Evolutionary conservation across 345 rosid genomes (phyloP).

Genomic region (Melaleuca quinquenervia): DNA sequence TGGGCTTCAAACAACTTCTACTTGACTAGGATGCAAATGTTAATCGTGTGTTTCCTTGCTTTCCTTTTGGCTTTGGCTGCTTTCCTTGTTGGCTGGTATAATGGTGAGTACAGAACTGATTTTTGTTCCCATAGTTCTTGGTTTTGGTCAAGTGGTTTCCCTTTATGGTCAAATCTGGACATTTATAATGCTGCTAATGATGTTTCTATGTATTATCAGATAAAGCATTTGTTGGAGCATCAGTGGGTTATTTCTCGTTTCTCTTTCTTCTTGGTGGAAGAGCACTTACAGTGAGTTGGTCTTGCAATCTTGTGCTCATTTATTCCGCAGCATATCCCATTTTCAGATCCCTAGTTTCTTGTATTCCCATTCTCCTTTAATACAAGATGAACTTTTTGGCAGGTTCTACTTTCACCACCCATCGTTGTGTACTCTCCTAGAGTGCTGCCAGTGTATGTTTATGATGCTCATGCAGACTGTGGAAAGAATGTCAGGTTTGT

Average conservation of each 20-base stretch:
- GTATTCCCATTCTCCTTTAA: not conserved
- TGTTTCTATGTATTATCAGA: constrained; percentile 20
- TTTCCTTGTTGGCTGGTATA: constrained; percentile 86
- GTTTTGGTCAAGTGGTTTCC: not conserved
- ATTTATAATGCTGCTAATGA: not conserved
- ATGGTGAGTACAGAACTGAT: constrained; percentile 31
- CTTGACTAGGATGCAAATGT: constrained; percentile 81
- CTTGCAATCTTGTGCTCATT: not conserved
- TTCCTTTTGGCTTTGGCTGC: constrained; percentile 97
- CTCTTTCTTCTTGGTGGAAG: constrained; percentile 94
- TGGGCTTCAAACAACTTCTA: constrained; percentile 99
- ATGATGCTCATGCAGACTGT: constrained; percentile 97
- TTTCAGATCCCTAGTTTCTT: not conserved
- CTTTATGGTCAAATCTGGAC: not conserved
- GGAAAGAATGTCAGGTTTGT: constrained; percentile 97
- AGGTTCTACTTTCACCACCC: constrained; percentile 99
- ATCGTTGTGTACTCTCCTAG: constrained; percentile 98
- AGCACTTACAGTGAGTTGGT: constrained; percentile 75
- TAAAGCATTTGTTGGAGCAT: constrained; percentile 96
- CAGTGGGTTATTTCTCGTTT: constrained; percentile 95
- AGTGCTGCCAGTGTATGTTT: constrained; percentile 93
- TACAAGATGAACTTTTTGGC: not conserved
- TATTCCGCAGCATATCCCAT: not conserved
- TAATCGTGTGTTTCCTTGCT: constrained; percentile 85
- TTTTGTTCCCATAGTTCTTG: not conserved